Percentiles rank a stretch among this genome's conserved stretches.
These are phyloP conservation scores for Pythium sukuiense DNA, from an alignment of 352 stramenopile genomes.

Conservation along the genomic window DNA sequence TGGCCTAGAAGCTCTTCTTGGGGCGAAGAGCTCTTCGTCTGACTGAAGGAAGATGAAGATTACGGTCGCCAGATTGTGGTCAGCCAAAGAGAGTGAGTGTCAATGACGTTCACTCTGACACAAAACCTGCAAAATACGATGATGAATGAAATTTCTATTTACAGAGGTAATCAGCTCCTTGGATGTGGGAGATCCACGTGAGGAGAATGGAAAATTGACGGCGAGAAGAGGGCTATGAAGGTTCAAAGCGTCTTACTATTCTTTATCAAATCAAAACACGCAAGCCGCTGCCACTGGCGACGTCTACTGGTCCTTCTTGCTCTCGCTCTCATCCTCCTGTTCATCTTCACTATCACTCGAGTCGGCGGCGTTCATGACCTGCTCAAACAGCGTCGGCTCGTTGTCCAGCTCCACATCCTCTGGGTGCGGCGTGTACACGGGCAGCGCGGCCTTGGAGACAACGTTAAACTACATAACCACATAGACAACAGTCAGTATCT, in stretches of 20 bases:
- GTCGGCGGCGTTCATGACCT: constrained; percentile 90
- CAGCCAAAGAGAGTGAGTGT: background rate
- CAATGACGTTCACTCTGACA: background rate
- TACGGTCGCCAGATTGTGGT: background rate
- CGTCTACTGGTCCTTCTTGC: constrained; percentile 56
- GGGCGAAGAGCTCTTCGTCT: background rate
- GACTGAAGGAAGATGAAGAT: background rate
- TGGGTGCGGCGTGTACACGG: constrained; percentile 96
- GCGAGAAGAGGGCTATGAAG: background rate
- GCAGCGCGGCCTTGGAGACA: constrained; percentile 89
- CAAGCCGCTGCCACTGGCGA: background rate
- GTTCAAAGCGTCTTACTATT: constrained; percentile 7
- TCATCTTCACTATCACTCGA: constrained; percentile 88
- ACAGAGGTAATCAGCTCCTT: background rate
- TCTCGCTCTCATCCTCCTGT: constrained; percentile 55
- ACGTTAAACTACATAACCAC: constrained; percentile 86
- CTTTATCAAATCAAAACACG: constrained; percentile 8
- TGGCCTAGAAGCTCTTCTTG: background rate
- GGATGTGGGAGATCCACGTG: no score
- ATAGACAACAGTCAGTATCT: constrained; percentile 5
- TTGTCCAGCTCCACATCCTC: constrained; percentile 99
- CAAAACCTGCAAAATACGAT: background rate
- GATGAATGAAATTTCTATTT: background rate
- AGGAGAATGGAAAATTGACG: background rate
- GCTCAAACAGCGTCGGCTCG: constrained; percentile 99